Evolutionary conservation across 2,329 filamentous ascomycete genomes (phyloP).

Genomic region (Gremmenia infestans): DNA sequence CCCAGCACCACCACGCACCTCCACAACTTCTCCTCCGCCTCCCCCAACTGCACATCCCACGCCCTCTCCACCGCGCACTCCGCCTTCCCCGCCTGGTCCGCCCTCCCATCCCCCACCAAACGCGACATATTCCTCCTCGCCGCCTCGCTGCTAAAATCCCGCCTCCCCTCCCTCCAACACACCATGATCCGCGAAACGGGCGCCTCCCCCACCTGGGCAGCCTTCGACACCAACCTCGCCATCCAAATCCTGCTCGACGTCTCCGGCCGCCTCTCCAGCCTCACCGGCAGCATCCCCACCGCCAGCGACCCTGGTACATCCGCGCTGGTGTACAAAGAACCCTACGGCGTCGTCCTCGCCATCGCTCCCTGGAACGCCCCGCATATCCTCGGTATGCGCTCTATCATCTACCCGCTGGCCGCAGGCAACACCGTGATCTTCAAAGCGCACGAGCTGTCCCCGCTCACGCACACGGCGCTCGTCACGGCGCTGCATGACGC

Average conservation of each 20-base stretch:
- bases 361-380: conserved; percentile 75
- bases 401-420: conserved; percentile 62
- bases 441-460: conserved; percentile 66
- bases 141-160: conserved; percentile 55
- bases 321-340: conserved; percentile 67
- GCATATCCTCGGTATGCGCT: conserved; percentile 48
- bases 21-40: conserved; percentile 51
- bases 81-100: conserved; percentile 66
- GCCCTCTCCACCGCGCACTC: conserved; percentile 52
- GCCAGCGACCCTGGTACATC: conserved; percentile 42
- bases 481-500: conserved; percentile 64
- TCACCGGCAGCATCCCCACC: conserved; percentile 34
- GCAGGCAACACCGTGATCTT: conserved; percentile 72
- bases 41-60: conserved; percentile 49
- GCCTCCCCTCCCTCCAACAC: conserved; percentile 47
- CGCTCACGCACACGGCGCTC: conserved; percentile 58
- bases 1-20: conserved; percentile 50
- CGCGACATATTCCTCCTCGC: conserved; percentile 68
- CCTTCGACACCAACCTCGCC: conserved; percentile 37
- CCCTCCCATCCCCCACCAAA: conserved; percentile 54
- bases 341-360: conserved; percentile 71
- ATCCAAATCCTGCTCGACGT: conserved; percentile 39
- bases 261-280: conserved; percentile 36
- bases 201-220: conserved; percentile 31
- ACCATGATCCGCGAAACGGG: conserved; percentile 55